Evolutionary conservation across 257 asterid genomes (phyloP), one percentile per base, ranked within the genome.

Genomic region (Misopates orontium): DNA sequence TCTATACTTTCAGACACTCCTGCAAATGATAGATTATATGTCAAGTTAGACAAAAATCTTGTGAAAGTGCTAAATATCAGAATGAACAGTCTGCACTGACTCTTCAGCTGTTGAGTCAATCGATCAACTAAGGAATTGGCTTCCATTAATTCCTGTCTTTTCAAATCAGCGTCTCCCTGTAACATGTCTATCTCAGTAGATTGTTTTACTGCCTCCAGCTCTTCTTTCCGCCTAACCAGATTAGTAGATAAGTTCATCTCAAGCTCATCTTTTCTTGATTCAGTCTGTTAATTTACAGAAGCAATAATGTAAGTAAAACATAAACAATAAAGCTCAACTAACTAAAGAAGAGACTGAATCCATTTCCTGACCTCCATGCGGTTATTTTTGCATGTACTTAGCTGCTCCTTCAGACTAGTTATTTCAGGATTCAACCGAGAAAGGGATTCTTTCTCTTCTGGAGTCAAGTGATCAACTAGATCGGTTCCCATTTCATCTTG

Each of bases 241-340:
- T 94, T 94, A 47, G 99, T 86, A 41, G 97, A 94, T 50, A 90
- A 85, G 68, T 94, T 94, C 95, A 87, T 90, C 84, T 94, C 99
- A 62, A 94, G 95, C 89, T 94, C 99, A 24, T 88, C 78, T 85
- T 86, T 88, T 82, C 89, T 90, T 49, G 97, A 76, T 83, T 94
- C 99, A 62, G 85, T 86, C 99, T 90, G 80, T 62, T 64, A 77
- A 73, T 72, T 14, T 51, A 69, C 64, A 72, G 68, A 25, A 32
- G 62, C 60, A 62, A 66, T 49, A 28, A 47, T n/a, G 71, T 57
- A n/a, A 44, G 31, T 51, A 20, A 53, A 57, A 17, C 53, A 65
- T 41, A 58, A 65, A 58, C 59, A 60, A 31, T 21, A 58, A 67
- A 53, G 15, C 36, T 41, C 25, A 21, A 68, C 54, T 18, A 22